Evolutionary conservation across 495 filamentous ascomycete species (phyloP).

Genomic region (Saxophila tyrrhenica): DNA sequence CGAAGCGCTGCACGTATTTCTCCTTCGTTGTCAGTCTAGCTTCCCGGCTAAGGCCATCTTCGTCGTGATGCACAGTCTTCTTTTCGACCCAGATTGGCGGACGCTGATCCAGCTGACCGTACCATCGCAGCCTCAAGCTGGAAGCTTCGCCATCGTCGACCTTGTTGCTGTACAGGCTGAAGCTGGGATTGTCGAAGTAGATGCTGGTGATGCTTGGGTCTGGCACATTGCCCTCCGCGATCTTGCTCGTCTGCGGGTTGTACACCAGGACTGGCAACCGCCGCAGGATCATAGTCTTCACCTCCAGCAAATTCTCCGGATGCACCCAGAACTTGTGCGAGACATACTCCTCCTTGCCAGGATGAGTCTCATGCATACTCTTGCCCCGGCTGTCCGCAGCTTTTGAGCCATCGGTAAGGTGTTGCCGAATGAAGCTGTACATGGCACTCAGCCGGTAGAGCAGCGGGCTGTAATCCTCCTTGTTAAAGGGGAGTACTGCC

Average conservation of each 20-base stretch:
- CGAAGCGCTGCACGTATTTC: constrained; percentile 84
- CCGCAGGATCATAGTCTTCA: constrained; percentile 87
- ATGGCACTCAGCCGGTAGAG: constrained; percentile 84
- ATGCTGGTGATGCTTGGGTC: constrained; percentile 90
- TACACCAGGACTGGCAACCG: constrained; percentile 85
- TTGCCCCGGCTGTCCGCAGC: constrained; percentile 28
- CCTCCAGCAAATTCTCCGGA: constrained; percentile 83
- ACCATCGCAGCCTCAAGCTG: constrained; percentile 84
- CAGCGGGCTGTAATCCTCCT: constrained; percentile 84
- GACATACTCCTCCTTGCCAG: constrained; percentile 58
- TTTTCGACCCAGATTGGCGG: constrained; percentile 78
- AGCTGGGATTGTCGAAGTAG: constrained; percentile 84
- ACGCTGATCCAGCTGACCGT: constrained; percentile 65
- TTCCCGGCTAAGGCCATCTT: constrained; percentile 50
- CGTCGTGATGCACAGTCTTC: constrained; percentile 68
- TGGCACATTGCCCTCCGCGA: constrained; percentile 58
- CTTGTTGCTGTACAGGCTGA: constrained; percentile 76
- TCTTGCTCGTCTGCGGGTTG: constrained; percentile 70
- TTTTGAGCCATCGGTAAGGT: constrained; percentile 33
- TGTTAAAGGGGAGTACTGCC: constrained; percentile 81
- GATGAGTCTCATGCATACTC: constrained; percentile 21
- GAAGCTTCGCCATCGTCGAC: constrained; percentile 69
- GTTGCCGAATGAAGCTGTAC: constrained; percentile 87
- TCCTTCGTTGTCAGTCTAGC: constrained; percentile 75
- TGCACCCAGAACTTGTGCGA: constrained; percentile 98